These are phyloP conservation scores for Ophiocordyceps polyrhachis-furcata DNA, from an alignment of 2,329 filamentous ascomycete genomes.

Conservation along the genomic window DNA sequence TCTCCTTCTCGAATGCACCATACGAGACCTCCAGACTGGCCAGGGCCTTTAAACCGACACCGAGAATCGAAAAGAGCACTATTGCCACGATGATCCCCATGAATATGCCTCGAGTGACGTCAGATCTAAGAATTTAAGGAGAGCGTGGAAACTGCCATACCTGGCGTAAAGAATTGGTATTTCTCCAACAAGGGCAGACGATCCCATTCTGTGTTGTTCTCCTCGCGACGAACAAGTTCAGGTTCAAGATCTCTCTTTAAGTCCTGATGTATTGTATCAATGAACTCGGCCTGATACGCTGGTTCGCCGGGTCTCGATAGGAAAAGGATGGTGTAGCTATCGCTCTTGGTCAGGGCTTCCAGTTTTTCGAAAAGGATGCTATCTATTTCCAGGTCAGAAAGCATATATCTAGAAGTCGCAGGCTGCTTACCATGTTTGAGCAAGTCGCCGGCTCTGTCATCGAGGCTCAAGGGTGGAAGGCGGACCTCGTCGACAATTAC, in stretches of 20 bases:
- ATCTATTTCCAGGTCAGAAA: constrained; percentile 18
- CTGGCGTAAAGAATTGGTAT: constrained; percentile 86
- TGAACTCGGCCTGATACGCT: constrained; percentile 48
- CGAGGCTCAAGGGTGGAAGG: constrained; percentile 21
- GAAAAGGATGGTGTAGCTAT: constrained; percentile 59
- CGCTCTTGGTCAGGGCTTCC: constrained; percentile 15
- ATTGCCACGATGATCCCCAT: constrained; percentile 60
- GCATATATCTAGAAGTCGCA: too few species aligned
- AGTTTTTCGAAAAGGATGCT: constrained; percentile 31
- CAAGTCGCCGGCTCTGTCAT: constrained; percentile 23
- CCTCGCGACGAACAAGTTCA: constrained; percentile 13
- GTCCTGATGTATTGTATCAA: constrained; percentile 47
- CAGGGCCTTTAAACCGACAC: constrained; percentile 59
- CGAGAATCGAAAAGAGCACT: constrained; percentile 58
- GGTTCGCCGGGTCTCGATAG: constrained; percentile 40
- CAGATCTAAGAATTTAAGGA: neutral
- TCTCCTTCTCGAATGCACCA: constrained; percentile 91
- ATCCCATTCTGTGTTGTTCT: constrained; percentile 20
- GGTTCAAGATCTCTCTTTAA: constrained; percentile 41
- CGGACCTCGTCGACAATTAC: constrained; percentile 20
- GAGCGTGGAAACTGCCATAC: constrained; percentile 21
- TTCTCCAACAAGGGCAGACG: constrained; percentile 58
- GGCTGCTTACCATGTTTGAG: constrained; percentile 25
- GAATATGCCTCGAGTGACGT: constrained; percentile 51
- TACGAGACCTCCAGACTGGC: constrained; percentile 76